Base-by-base conservation (phyloP, 768 basidiomycete genomes). In the Sutorius australiensis region DNA sequence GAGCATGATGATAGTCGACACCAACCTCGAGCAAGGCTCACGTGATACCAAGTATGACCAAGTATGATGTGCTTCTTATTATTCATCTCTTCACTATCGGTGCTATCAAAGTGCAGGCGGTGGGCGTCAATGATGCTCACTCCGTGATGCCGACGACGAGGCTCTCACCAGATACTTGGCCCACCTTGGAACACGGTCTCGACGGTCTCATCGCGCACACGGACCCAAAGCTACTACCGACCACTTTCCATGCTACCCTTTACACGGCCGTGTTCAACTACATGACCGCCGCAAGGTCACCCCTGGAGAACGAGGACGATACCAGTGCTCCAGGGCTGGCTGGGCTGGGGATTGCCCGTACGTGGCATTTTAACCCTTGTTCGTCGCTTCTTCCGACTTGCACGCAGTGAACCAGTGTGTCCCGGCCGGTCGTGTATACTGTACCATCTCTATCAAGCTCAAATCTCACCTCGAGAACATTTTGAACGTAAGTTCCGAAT, bases 1-100 rank as follows among this genome's bases (percentile, higher is more conserved):
- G 51, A 64, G 51, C 63, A 66, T 66, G 36, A n/a, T 40, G 46
- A 43, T 24, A 4, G 24, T 24, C 24, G 4, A 24, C 4, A 24
- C 24, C 24, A 24, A 24, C 24, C 24, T 24, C n/a, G n/a, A n/a
- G n/a, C n/a, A n/a, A n/a, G n/a, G n/a, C n/a, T n/a, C 24, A 24
- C 24, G 24, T 24, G 24, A 24, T 4, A 24, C 24, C n/a, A n/a
- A n/a, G n/a, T n/a, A n/a, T n/a, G n/a, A n/a, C 24, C 24, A 24
- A 24, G 24, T 24, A 24, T 24, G 24, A 24, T 24, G 24, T 24
- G 24, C 24, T 24, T 24, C 24, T 24, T 24, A 24, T 24, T 24
- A 24, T 24, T 24, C 24, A 24, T 24, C 24, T 24, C 24, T 4
- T 24, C 24, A 24, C 24, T 24, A 24, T 24, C 24, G 24, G 24